These are phyloP conservation scores for Chytriomyces hyalinus DNA, from an alignment of 192 early-diverging fungal species.

Conservation along the genomic window DNA sequence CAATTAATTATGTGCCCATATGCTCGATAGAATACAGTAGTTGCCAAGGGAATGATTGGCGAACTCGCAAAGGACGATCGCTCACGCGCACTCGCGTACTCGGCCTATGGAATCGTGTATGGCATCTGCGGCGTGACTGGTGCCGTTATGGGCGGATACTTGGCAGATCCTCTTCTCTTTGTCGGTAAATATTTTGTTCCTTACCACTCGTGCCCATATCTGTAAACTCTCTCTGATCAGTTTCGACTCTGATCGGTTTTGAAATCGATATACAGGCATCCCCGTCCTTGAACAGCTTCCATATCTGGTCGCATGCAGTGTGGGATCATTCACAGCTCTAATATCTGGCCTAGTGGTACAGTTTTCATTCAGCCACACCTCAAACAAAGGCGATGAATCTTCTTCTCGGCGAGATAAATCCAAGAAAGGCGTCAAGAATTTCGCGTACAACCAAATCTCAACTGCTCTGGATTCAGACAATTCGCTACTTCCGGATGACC, in stretches of 20 bases:
- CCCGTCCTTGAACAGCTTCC: slow-evolving; percentile 23
- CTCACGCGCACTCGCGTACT: slow-evolving; percentile 43
- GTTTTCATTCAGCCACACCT: background rate
- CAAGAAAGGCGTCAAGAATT: too few relatives aligned
- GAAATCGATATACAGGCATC: background rate
- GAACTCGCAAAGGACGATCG: slow-evolving; percentile 43
- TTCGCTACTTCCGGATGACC: background rate
- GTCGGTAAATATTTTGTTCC: slow-evolving; percentile 2
- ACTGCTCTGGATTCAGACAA: too few relatives aligned
- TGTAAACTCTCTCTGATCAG: too few relatives aligned
- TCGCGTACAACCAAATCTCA: too few relatives aligned
- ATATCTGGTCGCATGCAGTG: slow-evolving; percentile 16
- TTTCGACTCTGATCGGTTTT: too few relatives aligned
- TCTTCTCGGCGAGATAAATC: slow-evolving; percentile 2
- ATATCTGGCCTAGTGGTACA: slow-evolving; percentile 1
- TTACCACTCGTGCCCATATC: background rate
- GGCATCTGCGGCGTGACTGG: slow-evolving; percentile 42
- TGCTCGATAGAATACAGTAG: slow-evolving; percentile 17
- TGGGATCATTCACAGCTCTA: slow-evolving; percentile 15
- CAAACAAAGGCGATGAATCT: background rate
- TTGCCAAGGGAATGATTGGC: slow-evolving; percentile 56
- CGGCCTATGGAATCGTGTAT: slow-evolving; percentile 49
- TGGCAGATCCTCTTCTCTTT: slow-evolving; percentile 45
- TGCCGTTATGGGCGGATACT: slow-evolving; percentile 43
- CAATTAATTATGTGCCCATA: background rate